phyloP scores from a whole-genome alignment of 169 alveolate genomes.

The Plasmodium coatneyi region DNA sequence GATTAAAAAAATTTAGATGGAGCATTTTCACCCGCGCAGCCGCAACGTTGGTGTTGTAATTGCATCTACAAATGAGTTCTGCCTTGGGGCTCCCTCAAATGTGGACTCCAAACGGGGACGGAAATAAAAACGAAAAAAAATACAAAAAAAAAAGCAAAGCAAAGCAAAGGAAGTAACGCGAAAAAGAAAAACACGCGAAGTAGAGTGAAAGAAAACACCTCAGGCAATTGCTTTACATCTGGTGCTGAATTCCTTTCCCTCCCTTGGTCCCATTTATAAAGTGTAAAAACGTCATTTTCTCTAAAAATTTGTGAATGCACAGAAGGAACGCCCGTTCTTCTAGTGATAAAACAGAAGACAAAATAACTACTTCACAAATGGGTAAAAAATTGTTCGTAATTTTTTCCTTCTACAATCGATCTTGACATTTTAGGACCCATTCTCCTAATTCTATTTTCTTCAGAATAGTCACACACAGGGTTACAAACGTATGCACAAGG shows the following conservation, averaged over 20 bases:
- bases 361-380: neutral
- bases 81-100: neutral
- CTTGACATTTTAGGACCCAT: neutral
- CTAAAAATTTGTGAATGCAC: neutral
- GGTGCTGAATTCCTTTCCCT: neutral
- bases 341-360: neutral
- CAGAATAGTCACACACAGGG: neutral
- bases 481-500: neutral
- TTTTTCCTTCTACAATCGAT: neutral
- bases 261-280: neutral
- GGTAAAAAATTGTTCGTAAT: neutral
- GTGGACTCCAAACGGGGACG: neutral
- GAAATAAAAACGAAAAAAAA: neutral
- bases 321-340: neutral
- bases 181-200: neutral
- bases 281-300: neutral
- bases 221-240: neutral
- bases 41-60: neutral
- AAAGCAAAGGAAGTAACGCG: neutral
- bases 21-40: constrained; percentile 9
- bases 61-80: neutral
- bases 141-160: neutral
- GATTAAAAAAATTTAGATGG: neutral
- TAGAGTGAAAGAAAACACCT: neutral
- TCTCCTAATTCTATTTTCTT: neutral